These are phyloP conservation scores for Polychytrium aggregatum DNA, from an alignment of 192 early-diverging fungal genomes.

Conservation along the genomic window DNA sequence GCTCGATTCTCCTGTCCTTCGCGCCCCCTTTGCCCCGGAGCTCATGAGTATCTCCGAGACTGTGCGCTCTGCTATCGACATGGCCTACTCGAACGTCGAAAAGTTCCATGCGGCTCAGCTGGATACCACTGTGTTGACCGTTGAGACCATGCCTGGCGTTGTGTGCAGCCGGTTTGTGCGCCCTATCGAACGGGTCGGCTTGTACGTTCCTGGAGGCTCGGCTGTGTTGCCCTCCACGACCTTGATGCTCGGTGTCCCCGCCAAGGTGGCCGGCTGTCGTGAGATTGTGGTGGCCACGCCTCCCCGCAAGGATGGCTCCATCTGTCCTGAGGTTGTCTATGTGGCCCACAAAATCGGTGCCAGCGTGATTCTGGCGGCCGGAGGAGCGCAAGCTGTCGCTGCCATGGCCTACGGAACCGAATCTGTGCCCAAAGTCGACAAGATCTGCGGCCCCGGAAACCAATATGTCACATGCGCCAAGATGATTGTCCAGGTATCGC, in stretches of 20 bases:
- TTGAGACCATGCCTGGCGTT: slow-evolving; percentile 98
- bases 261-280: slow-evolving; percentile 88
- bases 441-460: slow-evolving; percentile 99
- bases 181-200: slow-evolving; percentile 90
- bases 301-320: slow-evolving; percentile 78
- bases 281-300: slow-evolving; percentile 96
- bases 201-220: slow-evolving; percentile 97
- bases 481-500: slow-evolving; percentile 89
- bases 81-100: slow-evolving; percentile 85
- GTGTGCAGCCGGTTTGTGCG: slow-evolving; percentile 85
- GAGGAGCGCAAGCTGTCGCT: slow-evolving; percentile 96
- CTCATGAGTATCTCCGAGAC: slow-evolving; percentile 32
- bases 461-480: slow-evolving; percentile 99
- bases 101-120: slow-evolving; percentile 93
- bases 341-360: slow-evolving; percentile 96
- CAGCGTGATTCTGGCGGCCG: slow-evolving; percentile 79
- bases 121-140: slow-evolving; percentile 47
- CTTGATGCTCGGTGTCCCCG: slow-evolving; percentile 95
- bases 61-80: slow-evolving; percentile 80
- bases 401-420: slow-evolving; percentile 99
- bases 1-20: slow-evolving; percentile 57
- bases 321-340: slow-evolving; percentile 94
- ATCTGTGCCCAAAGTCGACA: slow-evolving; percentile 95
- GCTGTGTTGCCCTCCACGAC: slow-evolving; percentile 92
- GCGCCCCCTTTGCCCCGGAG: slow-evolving; percentile 62